Percentiles rank a stretch among this genome's conserved stretches.
phyloP scores from a whole-genome alignment of 345 rosid genomes.

The Nasturtium officinale region DNA sequence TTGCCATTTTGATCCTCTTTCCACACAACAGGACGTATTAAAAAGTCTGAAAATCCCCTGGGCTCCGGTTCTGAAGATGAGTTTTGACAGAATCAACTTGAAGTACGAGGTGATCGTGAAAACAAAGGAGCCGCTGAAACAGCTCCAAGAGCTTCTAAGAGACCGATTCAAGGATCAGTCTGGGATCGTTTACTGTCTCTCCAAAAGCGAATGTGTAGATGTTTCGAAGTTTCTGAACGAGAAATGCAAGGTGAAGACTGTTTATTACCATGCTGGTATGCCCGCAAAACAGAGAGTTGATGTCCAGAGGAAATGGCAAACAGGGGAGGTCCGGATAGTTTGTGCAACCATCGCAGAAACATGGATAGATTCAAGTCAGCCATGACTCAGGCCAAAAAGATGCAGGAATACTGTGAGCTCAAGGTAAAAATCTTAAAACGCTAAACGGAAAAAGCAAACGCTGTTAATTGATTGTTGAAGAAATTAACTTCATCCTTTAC shows the following conservation, averaged over 20 bases:
- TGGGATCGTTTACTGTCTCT: constrained; percentile 86
- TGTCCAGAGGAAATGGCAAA: constrained; percentile 85
- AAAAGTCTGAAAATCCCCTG: constrained; percentile 72
- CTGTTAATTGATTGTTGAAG: constrained; percentile 6
- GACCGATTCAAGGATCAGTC: constrained; percentile 72
- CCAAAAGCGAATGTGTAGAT: constrained; percentile 83
- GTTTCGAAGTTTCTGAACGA: constrained; percentile 71
- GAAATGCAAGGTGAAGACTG: constrained; percentile 74
- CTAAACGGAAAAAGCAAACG: not conserved
- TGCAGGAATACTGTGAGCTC: constrained; percentile 86
- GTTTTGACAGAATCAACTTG: constrained; percentile 91
- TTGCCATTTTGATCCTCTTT: constrained; percentile 4
- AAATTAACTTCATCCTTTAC: not conserved
- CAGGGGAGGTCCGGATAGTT: constrained; percentile 76
- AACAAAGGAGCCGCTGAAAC: constrained; percentile 74
- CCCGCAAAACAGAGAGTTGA: constrained; percentile 70
- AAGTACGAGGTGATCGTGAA: constrained; percentile 83
- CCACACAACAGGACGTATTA: constrained; percentile 70
- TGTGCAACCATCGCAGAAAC: constrained; percentile 86
- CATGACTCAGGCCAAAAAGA: constrained; percentile 88
- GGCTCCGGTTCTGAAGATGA: constrained; percentile 81
- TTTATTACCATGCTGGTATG: constrained; percentile 81
- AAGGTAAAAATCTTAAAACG: constrained; percentile 48
- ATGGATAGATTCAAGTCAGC: constrained; percentile 71
- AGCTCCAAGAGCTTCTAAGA: constrained; percentile 70